Conservation (phyloP, 2,329 filamentous ascomycete species). For the Chaetomium sp. region DNA sequence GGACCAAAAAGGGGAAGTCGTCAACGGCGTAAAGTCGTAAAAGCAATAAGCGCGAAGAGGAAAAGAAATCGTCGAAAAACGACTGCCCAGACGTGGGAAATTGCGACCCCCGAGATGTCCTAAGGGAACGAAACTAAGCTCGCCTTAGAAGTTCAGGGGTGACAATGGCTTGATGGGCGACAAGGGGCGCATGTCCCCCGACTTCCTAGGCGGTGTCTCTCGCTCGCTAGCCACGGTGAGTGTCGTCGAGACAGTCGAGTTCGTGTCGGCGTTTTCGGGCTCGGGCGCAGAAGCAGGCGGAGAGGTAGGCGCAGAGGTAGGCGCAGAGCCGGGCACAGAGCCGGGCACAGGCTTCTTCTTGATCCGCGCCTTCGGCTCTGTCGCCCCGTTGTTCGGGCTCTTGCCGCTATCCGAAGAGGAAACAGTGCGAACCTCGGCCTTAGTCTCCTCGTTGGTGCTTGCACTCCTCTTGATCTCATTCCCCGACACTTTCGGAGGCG, state of each 20-base stretch:
- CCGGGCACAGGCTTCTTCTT: conserved; percentile 37
- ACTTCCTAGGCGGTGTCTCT: conserved; percentile 31
- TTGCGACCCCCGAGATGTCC: conserved; percentile 18
- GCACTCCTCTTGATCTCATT: conserved; percentile 11
- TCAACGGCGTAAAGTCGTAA: conserved; percentile 20
- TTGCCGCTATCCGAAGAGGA: conserved; percentile 63
- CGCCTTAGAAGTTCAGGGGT: conserved; percentile 48
- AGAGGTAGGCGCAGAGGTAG: too few relatives aligned
- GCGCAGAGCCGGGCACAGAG: too few relatives aligned
- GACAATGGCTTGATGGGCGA: conserved; percentile 63
- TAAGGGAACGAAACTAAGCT: conserved; percentile 4
- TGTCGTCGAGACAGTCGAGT: conserved; percentile 39
- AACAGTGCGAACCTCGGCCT: conserved; percentile 47
- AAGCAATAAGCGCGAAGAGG: background rate
- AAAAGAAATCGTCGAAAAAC: conserved; percentile 11
- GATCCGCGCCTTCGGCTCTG: conserved; percentile 29
- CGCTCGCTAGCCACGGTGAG: conserved; percentile 41
- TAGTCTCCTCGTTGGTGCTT: conserved; percentile 12
- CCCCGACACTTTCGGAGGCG: conserved; percentile 36
- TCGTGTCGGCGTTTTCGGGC: conserved; percentile 39
- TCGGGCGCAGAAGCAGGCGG: conserved; percentile 18
- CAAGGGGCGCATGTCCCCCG: conserved; percentile 46
- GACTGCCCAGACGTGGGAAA: background rate
- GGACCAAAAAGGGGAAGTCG: conserved; percentile 21
- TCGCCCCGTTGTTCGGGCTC: conserved; percentile 33